Conservation (phyloP, 164 flowering plant genomes). For the Houttuynia cordata region DNA sequence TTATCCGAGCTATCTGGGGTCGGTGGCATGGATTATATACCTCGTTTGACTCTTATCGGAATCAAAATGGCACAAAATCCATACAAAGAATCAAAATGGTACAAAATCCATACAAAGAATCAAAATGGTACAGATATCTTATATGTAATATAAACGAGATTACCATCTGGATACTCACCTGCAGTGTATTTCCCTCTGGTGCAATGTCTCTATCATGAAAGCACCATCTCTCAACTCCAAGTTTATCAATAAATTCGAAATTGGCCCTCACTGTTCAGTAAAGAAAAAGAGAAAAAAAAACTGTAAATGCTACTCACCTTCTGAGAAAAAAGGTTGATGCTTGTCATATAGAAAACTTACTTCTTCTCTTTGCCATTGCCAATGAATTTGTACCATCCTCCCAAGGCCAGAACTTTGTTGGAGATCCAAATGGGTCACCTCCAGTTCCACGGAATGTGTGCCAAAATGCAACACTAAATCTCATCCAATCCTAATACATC, state of each 20-base stretch:
- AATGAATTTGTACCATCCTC: constrained; percentile 97
- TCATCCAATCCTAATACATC: constrained; percentile 73
- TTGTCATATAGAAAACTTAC: constrained; percentile 22
- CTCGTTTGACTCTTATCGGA: too few relatives aligned
- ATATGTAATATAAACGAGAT: not conserved
- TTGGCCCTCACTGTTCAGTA: constrained; percentile 80
- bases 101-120: too few relatives aligned
- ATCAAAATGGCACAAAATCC: too few relatives aligned
- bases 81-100: too few relatives aligned
- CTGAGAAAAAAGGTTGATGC: not conserved
- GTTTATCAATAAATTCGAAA: constrained; percentile 83
- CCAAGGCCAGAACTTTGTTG: constrained; percentile 98
- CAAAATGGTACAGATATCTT: too few relatives aligned
- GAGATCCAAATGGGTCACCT: constrained; percentile 84
- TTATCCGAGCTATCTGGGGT: too few relatives aligned
- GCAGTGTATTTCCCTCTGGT: constrained; percentile 76
- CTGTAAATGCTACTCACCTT: not conserved
- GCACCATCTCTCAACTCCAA: constrained; percentile 95
- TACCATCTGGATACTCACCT: constrained; percentile 25
- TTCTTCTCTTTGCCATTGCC: constrained; percentile 94
- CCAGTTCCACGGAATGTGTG: constrained; percentile 97
- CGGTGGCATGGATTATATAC: too few relatives aligned
- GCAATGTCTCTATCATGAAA: constrained; percentile 98
- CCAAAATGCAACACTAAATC: constrained; percentile 99
- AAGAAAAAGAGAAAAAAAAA: not conserved